Evolutionary conservation across 2,329 filamentous ascomycete genomes (phyloP), one percentile per base, ranked within the genome.

Genomic region (Monilinia fructigena): DNA sequence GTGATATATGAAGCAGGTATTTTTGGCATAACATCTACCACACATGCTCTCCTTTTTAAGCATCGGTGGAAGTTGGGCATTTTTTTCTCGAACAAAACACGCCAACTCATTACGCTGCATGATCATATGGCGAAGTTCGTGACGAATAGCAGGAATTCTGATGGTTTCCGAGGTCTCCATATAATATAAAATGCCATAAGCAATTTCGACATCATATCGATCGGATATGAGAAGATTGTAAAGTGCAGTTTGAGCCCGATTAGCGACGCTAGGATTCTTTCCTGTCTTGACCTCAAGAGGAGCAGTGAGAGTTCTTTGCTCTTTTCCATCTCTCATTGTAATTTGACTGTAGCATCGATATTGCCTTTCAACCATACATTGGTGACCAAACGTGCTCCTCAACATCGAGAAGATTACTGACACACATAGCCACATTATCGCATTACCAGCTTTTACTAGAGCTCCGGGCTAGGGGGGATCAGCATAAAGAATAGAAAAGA

Each of bases 371-470:
- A 0, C 95, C 95, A 76, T 96, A 99, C 86, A 93, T 94, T 0
- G 95, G 95, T 8, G 94, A 98, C 95, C 95, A 99, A 38, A 99
- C 88, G 75, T 98, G 95, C 77, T 99, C 95, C 76, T 99, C 95
- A 12, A 99, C 91, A 75, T 98, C 95, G 18, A 99, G 88, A 38
- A 99, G 82, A 76, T 98, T 99, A 74, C 89, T 96, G 72, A 99
- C 88, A 72, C 91, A 93, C 84, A 98, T 89, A 66, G 84, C 89
- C 14, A 89, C 86, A 71, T 88, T 89, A 63, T 89, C 86, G 52
- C 89, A 74, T 93, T 89, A 56, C 91, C 86, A 70, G 93, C 92
- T 71, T 92, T 89, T 31, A 96, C 89, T 52, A 92, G 76, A 3
- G 92, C 93, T 70, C 89, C 86, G 5, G 82, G 74, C 84, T 89